phyloP scores from a whole-genome alignment of 495 filamentous ascomycete genomes.

The Trichoderma orchidacearum region DNA sequence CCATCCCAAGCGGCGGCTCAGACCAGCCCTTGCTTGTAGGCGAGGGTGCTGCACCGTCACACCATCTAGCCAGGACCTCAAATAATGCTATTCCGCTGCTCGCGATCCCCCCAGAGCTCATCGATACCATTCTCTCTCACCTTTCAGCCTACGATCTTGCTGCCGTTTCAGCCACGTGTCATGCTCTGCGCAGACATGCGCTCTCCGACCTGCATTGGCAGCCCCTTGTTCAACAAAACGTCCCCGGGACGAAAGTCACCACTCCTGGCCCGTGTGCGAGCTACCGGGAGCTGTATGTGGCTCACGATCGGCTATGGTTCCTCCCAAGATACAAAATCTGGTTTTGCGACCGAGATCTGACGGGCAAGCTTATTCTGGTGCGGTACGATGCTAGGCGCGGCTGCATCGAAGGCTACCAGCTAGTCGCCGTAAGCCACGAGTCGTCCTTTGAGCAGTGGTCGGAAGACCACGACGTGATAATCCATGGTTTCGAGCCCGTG shows the following conservation, averaged over 20 bases:
- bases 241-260: constrained; percentile 40
- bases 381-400: constrained; percentile 59
- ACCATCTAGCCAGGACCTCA: not conserved
- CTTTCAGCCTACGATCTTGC: constrained; percentile 45
- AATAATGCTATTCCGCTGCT: constrained; percentile 12
- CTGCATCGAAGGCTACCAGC: constrained; percentile 69
- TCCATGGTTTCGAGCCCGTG: constrained; percentile 58
- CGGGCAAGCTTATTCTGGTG: constrained; percentile 56
- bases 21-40: too few species aligned
- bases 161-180: constrained; percentile 40
- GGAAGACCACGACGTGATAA: constrained; percentile 51
- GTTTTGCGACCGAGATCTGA: constrained; percentile 61
- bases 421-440: constrained; percentile 46
- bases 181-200: constrained; percentile 33
- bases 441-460: constrained; percentile 47
- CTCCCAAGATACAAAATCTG: constrained; percentile 67
- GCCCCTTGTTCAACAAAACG: constrained; percentile 42
- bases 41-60: too few species aligned
- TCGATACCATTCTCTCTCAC: constrained; percentile 46
- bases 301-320: constrained; percentile 76
- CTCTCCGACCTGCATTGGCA: constrained; percentile 50
- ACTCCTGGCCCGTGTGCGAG: constrained; percentile 41
- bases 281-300: constrained; percentile 55
- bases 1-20: too few species aligned
- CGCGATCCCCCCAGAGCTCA: constrained; percentile 48